Evolutionary conservation across 768 basidiomycete species (phyloP), one percentile per base, ranked within the genome.

Genomic region (Lactarius psammicola): DNA sequence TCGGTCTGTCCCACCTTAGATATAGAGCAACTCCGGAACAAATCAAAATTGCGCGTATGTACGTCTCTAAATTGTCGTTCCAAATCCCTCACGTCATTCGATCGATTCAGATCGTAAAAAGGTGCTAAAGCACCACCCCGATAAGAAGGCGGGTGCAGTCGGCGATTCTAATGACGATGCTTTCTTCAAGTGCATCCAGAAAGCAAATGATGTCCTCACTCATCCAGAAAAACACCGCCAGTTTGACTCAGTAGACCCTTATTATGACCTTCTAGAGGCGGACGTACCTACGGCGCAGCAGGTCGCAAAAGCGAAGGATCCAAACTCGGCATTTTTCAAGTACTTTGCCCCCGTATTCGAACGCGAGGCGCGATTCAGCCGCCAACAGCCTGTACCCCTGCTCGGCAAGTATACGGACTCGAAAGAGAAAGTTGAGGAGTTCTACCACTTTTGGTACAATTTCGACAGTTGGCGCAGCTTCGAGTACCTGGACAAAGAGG

Each of bases 391-490:
- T 15, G 93, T 94, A 8, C 95, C 94, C 7, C 76, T 81, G 65
- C 84, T 99, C 31, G 96, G 95, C 11, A 77, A 76, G 33, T 77
- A 82, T 66, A 83, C 90, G 54, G 85, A 88, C 26, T 75, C 87
- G 64, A 96, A 97, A 77, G 84, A 85, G 69, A 84, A 85, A 63
- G 95, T 98, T 61, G 92, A 96, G 75, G 82, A 79, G 7, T 98
- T 99, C 82, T 99, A 99, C 81, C 91, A 98, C 77, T 97, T 96
- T 78, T 99, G 95, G 94, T 98, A 99, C 83, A 96, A 95, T 83
- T 96, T 99, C 78, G 96, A 98, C 77, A 92, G 90, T 70, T 99
- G 96, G 96, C 82, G 96, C 72, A 92, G 89, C 76, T 99, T 98
- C 75, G 96, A 99, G 78, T 98, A 94, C 82, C 80, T 90, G 70